phyloP scores from a whole-genome alignment of 805 yeast species.

The Sugiyamaella mastotermitis region DNA sequence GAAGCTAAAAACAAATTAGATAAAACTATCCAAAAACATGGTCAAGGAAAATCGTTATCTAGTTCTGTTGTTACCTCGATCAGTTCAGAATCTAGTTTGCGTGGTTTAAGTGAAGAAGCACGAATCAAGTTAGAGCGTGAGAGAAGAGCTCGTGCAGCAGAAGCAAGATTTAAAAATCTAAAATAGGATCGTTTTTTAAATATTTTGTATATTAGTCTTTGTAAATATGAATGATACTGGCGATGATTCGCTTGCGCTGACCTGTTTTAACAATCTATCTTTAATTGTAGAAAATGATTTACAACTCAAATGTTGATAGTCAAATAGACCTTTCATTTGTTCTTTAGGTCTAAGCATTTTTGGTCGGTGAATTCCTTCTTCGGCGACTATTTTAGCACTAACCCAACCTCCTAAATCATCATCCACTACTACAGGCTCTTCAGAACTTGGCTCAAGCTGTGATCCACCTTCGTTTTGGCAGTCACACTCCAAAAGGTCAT shows the following conservation, averaged over 20 bases:
- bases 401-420: slow-evolving; percentile 38
- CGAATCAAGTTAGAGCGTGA: slow-evolving; percentile 79
- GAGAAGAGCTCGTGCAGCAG: slow-evolving; percentile 94
- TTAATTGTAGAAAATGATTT: background rate
- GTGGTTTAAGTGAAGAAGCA: slow-evolving; percentile 69
- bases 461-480: slow-evolving; percentile 23
- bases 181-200: background rate
- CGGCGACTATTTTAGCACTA: slow-evolving; percentile 47
- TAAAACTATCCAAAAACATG: slow-evolving; percentile 22
- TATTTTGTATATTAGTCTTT: slow-evolving; percentile 28
- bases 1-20: slow-evolving; percentile 55
- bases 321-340: slow-evolving; percentile 53
- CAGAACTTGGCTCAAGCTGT: slow-evolving; percentile 22
- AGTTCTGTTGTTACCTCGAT: slow-evolving; percentile 20
- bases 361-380: slow-evolving; percentile 19
- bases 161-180: slow-evolving; percentile 58
- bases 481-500: slow-evolving; percentile 33
- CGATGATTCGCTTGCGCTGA: slow-evolving; percentile 23
- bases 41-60: slow-evolving; percentile 21
- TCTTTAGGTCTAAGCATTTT: slow-evolving; percentile 33
- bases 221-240: slow-evolving; percentile 37
- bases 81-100: slow-evolving; percentile 17
- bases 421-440: slow-evolving; percentile 20
- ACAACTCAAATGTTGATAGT: slow-evolving; percentile 62
- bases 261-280: slow-evolving; percentile 14